phyloP scores from a whole-genome alignment of 2,329 filamentous ascomycete genomes.

The Chaetomiaceae sp. region DNA sequence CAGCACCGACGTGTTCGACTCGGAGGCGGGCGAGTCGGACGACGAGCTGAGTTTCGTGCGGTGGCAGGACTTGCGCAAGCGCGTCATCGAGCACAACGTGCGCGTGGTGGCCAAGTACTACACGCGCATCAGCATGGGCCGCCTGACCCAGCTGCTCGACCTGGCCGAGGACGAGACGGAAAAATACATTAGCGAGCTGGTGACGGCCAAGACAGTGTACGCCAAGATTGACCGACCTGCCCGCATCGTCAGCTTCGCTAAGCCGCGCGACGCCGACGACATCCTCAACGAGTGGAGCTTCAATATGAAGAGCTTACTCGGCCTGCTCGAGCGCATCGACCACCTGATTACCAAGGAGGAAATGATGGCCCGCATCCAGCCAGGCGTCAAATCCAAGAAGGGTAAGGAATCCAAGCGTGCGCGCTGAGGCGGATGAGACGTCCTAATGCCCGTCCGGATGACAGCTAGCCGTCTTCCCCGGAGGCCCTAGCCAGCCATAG shows the following conservation, averaged over 20 bases:
- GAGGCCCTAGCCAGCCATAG: not conserved
- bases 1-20: constrained; percentile 83
- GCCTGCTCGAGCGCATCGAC: constrained; percentile 79
- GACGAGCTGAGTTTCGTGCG: constrained; percentile 78
- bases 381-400: constrained; percentile 40
- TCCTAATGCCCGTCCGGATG: not conserved
- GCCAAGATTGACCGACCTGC: constrained; percentile 96
- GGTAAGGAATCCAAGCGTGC: constrained; percentile 33
- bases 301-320: constrained; percentile 70
- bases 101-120: constrained; percentile 98
- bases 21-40: constrained; percentile 53
- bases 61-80: constrained; percentile 94
- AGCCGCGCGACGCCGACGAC: constrained; percentile 91
- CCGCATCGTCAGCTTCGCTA: constrained; percentile 86
- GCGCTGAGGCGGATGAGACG: constrained; percentile 1
- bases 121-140: constrained; percentile 88
- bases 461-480: not conserved
- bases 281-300: constrained; percentile 97
- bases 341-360: constrained; percentile 99
- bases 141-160: constrained; percentile 85
- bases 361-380: constrained; percentile 98
- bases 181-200: constrained; percentile 96
- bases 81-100: constrained; percentile 98
- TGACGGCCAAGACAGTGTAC: constrained; percentile 96
- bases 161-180: constrained; percentile 93